A percentile compares a stretch with the other conserved stretches of the same genome.
Conservation (phyloP, 352 stramenopile species). For the Saprolegnia parasitica region DNA sequence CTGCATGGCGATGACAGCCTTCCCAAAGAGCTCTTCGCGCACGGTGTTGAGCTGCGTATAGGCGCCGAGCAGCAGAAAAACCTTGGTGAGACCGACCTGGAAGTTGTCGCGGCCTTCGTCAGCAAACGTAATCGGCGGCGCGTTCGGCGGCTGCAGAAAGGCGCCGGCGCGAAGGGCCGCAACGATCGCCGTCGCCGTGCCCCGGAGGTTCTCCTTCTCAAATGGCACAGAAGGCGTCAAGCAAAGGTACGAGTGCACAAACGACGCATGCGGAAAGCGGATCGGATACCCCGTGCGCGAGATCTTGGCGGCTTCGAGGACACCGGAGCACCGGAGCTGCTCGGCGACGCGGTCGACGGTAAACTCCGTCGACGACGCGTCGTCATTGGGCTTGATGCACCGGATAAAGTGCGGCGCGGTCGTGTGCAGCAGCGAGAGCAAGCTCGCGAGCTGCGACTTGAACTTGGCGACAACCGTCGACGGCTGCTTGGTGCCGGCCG, state of each 20-base stretch:
- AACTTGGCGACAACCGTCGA: conserved; percentile 72
- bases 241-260: conserved; percentile 65
- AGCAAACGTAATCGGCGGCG: conserved; percentile 28
- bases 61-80: conserved; percentile 11
- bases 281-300: conserved; percentile 90
- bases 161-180: not conserved
- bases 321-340: conserved; percentile 81
- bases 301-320: conserved; percentile 87
- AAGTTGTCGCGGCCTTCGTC: conserved; percentile 29
- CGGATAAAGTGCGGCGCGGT: conserved; percentile 92
- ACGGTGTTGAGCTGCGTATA: conserved; percentile 18
- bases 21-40: conserved; percentile 24
- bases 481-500: not conserved
- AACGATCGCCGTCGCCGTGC: not conserved
- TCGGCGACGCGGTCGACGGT: conserved; percentile 65
- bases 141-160: not conserved
- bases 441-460: conserved; percentile 85
- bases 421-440: conserved; percentile 92
- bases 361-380: conserved; percentile 53
- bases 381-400: conserved; percentile 87
- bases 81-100: conserved; percentile 14
- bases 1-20: conserved; percentile 33
- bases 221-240: not conserved
- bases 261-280: conserved; percentile 90
- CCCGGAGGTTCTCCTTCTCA: not conserved